Base-by-base conservation (phyloP, 768 basidiomycete species). In the Gymnopilus junonius region DNA sequence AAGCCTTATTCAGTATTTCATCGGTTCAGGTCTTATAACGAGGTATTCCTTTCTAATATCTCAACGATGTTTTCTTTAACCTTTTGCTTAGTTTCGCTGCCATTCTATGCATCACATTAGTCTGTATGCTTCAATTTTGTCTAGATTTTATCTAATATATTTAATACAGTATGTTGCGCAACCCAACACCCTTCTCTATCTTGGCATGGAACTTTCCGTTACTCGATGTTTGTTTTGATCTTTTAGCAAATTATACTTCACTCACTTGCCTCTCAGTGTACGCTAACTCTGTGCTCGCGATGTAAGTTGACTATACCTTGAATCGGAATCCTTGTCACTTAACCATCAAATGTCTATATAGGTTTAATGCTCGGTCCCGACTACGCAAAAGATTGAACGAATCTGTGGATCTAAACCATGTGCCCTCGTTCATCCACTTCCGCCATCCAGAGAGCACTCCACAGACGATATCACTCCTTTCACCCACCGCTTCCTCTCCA, bases 21-120 rank as follows among this genome's bases (percentile, higher is more conserved):
- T 77, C 39, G 74, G 72, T 4, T 75, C 76, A 14, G 76, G 76
- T 1, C 65, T 77, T 14, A 54, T 74, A 43, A 77, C 75, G 43
- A 74, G 73, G 75, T 74, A 59, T 32, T 57, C 8, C 3, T 2
- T 12, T 42, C 20, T 35, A 42, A 37, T 15, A 8, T 53, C 14
- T 11, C 12, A 11, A 25, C 34, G 20, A 37, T 57, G 17, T 39
- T 10, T 39, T 34, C 42, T 34, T 51, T 59, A 11, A 21, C 27
- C 35, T 25, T 34, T 43, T n/a, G 17, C 11, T 32, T 51, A 76
- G 76, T 50, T 66, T 77, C 15, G 71, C 72, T 20, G 70, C 76
- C 0, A 71, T 75, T 21, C 55, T 75, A 57, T 71, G 67, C 42
- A 73, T 76, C 31, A 65, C 73, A 20, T 61, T 77, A 51, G 76